phyloP scores from a whole-genome alignment of 1,284 basidiomycete species.

The Rhodotorula sp. region DNA sequence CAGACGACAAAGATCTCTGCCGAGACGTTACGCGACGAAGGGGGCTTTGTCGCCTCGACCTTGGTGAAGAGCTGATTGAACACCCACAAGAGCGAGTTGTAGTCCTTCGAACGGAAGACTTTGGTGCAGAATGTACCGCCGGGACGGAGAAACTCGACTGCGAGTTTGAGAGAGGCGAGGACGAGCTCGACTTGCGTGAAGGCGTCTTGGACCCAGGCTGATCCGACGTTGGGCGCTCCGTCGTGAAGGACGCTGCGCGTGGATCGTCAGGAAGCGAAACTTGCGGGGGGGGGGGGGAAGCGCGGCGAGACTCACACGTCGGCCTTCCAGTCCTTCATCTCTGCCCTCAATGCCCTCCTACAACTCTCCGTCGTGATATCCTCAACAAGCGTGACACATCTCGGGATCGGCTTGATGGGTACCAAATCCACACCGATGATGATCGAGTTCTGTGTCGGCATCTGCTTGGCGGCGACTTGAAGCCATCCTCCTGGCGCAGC shows the following conservation, averaged over 20 bases:
- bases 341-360: slow-evolving; percentile 77
- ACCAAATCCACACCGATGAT: slow-evolving; percentile 98
- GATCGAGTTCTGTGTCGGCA: slow-evolving; percentile 74
- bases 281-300: neutral
- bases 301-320: slow-evolving; percentile 63
- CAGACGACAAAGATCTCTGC: slow-evolving; percentile 99
- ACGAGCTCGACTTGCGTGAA: slow-evolving; percentile 97
- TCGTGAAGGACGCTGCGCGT: slow-evolving; percentile 81
- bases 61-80: slow-evolving; percentile 94
- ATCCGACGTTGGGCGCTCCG: slow-evolving; percentile 99
- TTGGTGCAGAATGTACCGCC: slow-evolving; percentile 98
- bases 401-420: slow-evolving; percentile 92
- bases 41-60: slow-evolving; percentile 98
- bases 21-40: slow-evolving; percentile 97
- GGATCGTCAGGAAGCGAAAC: neutral
- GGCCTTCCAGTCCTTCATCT: slow-evolving; percentile 99
- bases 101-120: slow-evolving; percentile 97
- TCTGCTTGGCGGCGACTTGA: slow-evolving; percentile 97
- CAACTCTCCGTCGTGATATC: slow-evolving; percentile 95
- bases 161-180: slow-evolving; percentile 91
- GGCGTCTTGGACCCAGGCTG: slow-evolving; percentile 98
- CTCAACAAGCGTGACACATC: slow-evolving; percentile 85
- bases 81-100: slow-evolving; percentile 98
- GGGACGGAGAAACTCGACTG: slow-evolving; percentile 90
- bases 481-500: slow-evolving; percentile 99